Percentiles rank a stretch among this genome's conserved stretches.
These are phyloP conservation scores for Exophiala viscosa DNA, from an alignment of 2,329 filamentous ascomycete species.

Conservation along the genomic window DNA sequence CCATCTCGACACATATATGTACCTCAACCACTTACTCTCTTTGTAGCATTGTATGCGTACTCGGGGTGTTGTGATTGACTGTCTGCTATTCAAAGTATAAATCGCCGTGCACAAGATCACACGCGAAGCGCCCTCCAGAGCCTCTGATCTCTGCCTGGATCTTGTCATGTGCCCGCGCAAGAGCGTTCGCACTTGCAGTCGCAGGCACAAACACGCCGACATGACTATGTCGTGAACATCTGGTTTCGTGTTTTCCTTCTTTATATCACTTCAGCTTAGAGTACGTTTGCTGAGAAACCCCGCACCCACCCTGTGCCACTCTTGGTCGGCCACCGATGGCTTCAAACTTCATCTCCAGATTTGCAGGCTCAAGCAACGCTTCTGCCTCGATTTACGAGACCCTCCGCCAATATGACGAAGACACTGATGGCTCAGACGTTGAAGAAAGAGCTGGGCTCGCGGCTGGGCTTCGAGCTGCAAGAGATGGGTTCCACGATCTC, in stretches of 20 bases:
- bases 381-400: conserved; percentile 45
- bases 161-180: conserved; percentile 23
- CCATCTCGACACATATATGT: too few species aligned
- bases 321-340: conserved; percentile 42
- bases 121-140: too few species aligned
- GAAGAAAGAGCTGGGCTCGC: conserved; percentile 47
- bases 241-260: background rate
- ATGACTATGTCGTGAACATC: conserved; percentile 13
- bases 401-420: conserved; percentile 45
- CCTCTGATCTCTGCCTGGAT: conserved; percentile 12
- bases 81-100: too few species aligned
- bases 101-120: too few species aligned
- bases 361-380: conserved; percentile 42
- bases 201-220: conserved; percentile 16
- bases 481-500: conserved; percentile 18
- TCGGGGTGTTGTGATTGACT: too few species aligned
- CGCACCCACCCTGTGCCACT: background rate
- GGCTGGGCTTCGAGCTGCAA: conserved; percentile 10
- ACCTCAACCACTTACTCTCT: too few species aligned
- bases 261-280: background rate
- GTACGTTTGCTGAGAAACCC: background rate
- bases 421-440: conserved; percentile 43
- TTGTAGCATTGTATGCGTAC: too few species aligned
- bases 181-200: conserved; percentile 15
- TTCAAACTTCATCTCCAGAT: conserved; percentile 52